A percentile compares a stretch with the other conserved stretches of the same genome.
Conservation (phyloP, 2,329 filamentous ascomycete species). For the Pseudopithomyces chartarum region DNA sequence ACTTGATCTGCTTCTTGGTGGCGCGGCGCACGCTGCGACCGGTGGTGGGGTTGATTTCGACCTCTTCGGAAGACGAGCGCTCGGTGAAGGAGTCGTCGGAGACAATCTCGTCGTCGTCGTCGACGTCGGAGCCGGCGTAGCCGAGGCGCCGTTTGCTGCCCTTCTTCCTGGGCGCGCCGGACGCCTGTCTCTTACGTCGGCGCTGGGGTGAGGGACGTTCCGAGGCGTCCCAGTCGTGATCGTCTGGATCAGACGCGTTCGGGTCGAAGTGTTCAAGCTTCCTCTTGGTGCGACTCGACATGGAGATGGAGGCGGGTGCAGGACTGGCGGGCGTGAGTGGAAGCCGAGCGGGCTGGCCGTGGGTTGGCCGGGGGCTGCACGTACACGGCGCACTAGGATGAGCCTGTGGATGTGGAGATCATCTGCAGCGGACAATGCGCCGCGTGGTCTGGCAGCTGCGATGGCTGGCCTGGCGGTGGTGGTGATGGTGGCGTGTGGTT, state of each 20-base stretch:
- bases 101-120: conserved; percentile 54
- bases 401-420: conserved; percentile 19
- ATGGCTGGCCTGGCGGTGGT: conserved; percentile 22
- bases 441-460: conserved; percentile 28
- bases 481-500: conserved; percentile 25
- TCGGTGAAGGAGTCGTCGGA: conserved; percentile 51
- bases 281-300: conserved; percentile 48
- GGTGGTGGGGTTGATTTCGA: conserved; percentile 60
- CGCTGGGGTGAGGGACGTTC: conserved; percentile 34
- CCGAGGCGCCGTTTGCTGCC: conserved; percentile 40
- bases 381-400: conserved; percentile 27
- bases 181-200: conserved; percentile 33
- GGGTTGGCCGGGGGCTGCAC: conserved; percentile 24
- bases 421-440: conserved; percentile 27
- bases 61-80: conserved; percentile 49
- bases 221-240: conserved; percentile 44
- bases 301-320: conserved; percentile 30
- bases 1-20: conserved; percentile 60
- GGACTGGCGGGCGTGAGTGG: conserved; percentile 26
- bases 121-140: conserved; percentile 43
- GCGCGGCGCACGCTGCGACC: conserved; percentile 61
- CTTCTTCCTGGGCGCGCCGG: conserved; percentile 33
- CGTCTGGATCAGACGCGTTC: conserved; percentile 46
- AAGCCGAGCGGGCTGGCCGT: conserved; percentile 11
- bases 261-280: conserved; percentile 45